Evolutionary conservation across 495 filamentous ascomycete species (phyloP), one percentile per base, ranked within the genome.

Genomic region (Annulohypoxylon bovei): DNA sequence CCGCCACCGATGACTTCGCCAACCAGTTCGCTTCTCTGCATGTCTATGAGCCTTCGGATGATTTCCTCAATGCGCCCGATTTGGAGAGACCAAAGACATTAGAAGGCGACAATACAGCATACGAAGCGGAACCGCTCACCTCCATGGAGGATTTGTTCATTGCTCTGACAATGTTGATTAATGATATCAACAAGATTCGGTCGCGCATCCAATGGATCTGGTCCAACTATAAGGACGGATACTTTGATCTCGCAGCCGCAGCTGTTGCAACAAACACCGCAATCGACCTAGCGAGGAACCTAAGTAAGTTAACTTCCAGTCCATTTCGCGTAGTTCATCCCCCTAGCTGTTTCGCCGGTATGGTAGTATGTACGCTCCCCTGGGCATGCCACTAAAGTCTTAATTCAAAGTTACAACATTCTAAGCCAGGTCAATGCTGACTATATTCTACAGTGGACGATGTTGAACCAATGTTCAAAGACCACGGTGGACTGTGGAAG

Each of bases 241-340:
- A 67, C n/a, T 69, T 75, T 33, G 79, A 82, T 27, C 70, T 84
- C 1, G 65, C 73, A 14, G 76, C 81, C 1, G 75, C 77, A 1
- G 80, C 81, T 14, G 62, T 82, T 35, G 74, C 77, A 0, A 79
- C 80, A 5, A 80, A 84, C 46, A 82, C 82, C 0, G 79, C 82
- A 6, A 70, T 83, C 12, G 78, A 80, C 20, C 65, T 84, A 47
- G 82, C 78, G 16, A 71, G 46, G 27, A 40, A 67, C 16, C 44
- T 62, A 18, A 52, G 58, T 62, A 62, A 39, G 46, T 62, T 27
- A 23, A 49, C 40, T 7, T 7, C 9, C 9, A 37, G 4, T 11
- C 14, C 2, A 7, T 12, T 37, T 37, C 14, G 2, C 4, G 6
- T 37, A n/a, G n/a, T 12, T 11, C 2, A 4, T 37, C 14, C 9